A percentile compares a stretch with the other conserved stretches of the same genome.
Conservation (phyloP, 768 basidiomycete genomes). For the Leccinum incarnatum region DNA sequence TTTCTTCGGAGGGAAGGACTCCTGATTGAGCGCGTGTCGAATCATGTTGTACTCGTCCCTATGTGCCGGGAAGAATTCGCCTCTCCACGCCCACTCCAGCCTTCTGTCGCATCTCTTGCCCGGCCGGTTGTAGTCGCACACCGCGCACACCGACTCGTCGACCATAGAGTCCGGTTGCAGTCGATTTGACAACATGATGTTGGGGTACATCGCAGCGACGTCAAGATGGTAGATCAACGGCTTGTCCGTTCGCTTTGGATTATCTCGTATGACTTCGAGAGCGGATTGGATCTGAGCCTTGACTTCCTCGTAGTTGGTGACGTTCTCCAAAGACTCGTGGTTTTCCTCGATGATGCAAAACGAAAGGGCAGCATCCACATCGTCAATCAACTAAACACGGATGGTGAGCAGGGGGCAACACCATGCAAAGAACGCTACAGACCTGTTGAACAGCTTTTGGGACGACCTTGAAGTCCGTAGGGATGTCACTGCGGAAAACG, state of each 20-base stretch:
- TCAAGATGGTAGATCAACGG: slow-evolving; percentile 98
- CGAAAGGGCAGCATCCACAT: slow-evolving; percentile 86
- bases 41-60: slow-evolving; percentile 99
- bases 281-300: slow-evolving; percentile 72
- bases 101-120: slow-evolving; percentile 93
- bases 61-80: slow-evolving; percentile 96
- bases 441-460: slow-evolving; percentile 86
- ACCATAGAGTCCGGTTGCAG: slow-evolving; percentile 98
- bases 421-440: slow-evolving; percentile 1
- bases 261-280: slow-evolving; percentile 88
- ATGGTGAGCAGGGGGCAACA: neutral
- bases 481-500: slow-evolving; percentile 95
- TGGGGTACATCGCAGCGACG: slow-evolving; percentile 99
- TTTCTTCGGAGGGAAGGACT: slow-evolving; percentile 80
- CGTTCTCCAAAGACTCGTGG: slow-evolving; percentile 69
- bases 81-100: slow-evolving; percentile 98
- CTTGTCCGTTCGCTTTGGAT: slow-evolving; percentile 82
- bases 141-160: slow-evolving; percentile 93
- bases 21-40: slow-evolving; percentile 92
- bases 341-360: slow-evolving; percentile 90
- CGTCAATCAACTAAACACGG: slow-evolving; percentile 75
- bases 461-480: slow-evolving; percentile 91
- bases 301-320: slow-evolving; percentile 95
- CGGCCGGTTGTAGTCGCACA: slow-evolving; percentile 97
- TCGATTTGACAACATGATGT: slow-evolving; percentile 99